These are phyloP conservation scores for bread wheat (Triticum aestivum) DNA, from an alignment of 176 grass and related monocot species.

Conservation along the genomic window IWGSC_CS_RefSeq_v2.1 NC_057806.1:567292421-567292920, in stretches of 20 bases:
- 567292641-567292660: background rate
- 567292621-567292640: background rate
- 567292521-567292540: no score
- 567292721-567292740: background rate
- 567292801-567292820: background rate
- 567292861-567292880: background rate
- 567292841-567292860: background rate
- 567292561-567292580: slow-evolving; percentile 31
- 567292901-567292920: no score
- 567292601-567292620: background rate
- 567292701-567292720: background rate
- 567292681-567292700: background rate
- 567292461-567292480: slow-evolving; percentile 47
- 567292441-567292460: slow-evolving; percentile 28
- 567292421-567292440: background rate
- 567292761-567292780: no score
- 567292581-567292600: background rate
- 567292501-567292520: no score
- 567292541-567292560: slow-evolving; percentile 31
- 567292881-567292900: no score
- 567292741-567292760: background rate
- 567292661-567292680: background rate
- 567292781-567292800: background rate
- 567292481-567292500: slow-evolving; percentile 27
- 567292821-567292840: background rate